Percentiles rank a stretch among this genome's conserved stretches.
Evolutionary conservation across 23 red algal genomes (phyloP).

Genomic region (Gracilariopsis chorda): DNA sequence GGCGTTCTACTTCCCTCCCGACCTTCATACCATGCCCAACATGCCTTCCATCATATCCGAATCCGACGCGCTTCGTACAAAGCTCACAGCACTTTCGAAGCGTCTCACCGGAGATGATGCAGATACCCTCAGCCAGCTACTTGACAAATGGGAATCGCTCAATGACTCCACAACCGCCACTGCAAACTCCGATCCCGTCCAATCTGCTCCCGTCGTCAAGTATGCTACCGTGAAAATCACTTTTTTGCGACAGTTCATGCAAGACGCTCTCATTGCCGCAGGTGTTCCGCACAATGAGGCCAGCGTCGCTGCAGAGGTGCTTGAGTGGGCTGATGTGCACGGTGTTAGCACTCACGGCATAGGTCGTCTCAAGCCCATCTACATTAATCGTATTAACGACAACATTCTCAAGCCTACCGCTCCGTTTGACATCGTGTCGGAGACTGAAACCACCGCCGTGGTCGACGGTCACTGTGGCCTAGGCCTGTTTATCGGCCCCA

Average conservation of each 20-base stretch:
- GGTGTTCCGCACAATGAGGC: slow-evolving; percentile 63
- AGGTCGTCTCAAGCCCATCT: slow-evolving; percentile 71
- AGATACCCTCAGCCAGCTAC: not conserved
- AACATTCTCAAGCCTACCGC: slow-evolving; percentile 74
- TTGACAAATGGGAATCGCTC: not conserved
- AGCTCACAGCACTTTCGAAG: slow-evolving; percentile 13
- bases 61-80: slow-evolving; percentile 6
- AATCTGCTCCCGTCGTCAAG: not conserved
- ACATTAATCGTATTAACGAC: slow-evolving; percentile 56
- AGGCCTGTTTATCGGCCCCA: slow-evolving; percentile 54
- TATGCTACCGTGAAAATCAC: slow-evolving; percentile 43
- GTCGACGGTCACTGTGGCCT: slow-evolving; percentile 63
- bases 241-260: slow-evolving; percentile 50
- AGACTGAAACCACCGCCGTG: slow-evolving; percentile 62
- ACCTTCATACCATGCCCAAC: not conserved
- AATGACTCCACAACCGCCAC: not conserved
- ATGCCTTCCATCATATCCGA: slow-evolving; percentile 35
- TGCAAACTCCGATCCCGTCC: not conserved
- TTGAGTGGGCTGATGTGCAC: slow-evolving; percentile 58
- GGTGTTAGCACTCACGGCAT: slow-evolving; percentile 61
- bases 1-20: not conserved
- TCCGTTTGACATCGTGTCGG: slow-evolving; percentile 49
- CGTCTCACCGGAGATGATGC: slow-evolving; percentile 43
- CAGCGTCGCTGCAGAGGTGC: slow-evolving; percentile 36
- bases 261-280: slow-evolving; percentile 40